These are phyloP conservation scores for Solanum tarapatanum DNA, from an alignment of 257 asterid species.

Conservation along the genomic window DNA sequence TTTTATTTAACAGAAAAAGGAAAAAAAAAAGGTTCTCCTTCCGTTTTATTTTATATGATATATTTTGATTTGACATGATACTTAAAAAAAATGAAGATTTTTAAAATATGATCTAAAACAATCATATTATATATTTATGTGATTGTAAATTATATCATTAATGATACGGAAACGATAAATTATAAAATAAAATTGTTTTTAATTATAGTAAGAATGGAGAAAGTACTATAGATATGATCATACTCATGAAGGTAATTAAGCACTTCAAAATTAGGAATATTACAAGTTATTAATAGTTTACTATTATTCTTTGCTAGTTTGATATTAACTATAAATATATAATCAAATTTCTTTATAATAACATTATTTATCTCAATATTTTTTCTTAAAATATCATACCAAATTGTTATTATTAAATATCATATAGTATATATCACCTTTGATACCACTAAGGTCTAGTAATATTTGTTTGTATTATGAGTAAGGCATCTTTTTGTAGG, in stretches of 20 bases:
- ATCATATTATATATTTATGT: too few relatives aligned
- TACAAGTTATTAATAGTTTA: neutral
- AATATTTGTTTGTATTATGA: neutral
- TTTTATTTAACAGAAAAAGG: neutral
- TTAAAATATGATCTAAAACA: too few relatives aligned
- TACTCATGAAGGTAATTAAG: neutral
- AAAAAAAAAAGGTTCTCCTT: rapidly evolving
- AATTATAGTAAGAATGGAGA: neutral
- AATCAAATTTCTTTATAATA: neutral
- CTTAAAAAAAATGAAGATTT: too few relatives aligned
- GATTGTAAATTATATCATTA: too few relatives aligned
- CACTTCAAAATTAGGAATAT: neutral
- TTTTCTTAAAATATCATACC: neutral
- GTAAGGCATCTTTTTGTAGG: neutral
- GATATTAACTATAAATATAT: neutral
- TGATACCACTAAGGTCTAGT: neutral
- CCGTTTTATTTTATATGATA: too few relatives aligned
- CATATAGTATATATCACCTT: neutral
- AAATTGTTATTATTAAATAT: neutral
- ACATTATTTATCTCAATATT: neutral
- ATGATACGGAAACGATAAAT: rapidly evolving
- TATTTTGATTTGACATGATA: too few relatives aligned
- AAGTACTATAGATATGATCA: neutral
- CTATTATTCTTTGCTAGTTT: neutral
- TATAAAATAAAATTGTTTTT: too few relatives aligned